These are phyloP conservation scores for Argentina anserina DNA, from an alignment of 306 rosid genomes.

Conservation along the genomic window DNA sequence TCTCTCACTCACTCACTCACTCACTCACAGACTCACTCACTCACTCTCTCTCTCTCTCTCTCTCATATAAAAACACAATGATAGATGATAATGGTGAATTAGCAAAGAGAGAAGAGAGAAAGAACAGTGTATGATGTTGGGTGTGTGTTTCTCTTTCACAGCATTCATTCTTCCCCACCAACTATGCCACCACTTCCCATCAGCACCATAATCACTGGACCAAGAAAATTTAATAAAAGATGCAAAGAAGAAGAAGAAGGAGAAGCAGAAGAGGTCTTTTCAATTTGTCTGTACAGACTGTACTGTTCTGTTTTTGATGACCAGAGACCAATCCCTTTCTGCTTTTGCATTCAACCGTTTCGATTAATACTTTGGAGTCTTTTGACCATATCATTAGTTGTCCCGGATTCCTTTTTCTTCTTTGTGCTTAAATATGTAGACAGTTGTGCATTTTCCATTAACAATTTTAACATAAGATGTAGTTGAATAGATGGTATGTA, in stretches of 20 bases:
- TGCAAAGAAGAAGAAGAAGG: neutral
- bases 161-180: conserved; percentile 83
- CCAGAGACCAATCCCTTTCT: neutral
- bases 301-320: conserved; percentile 13
- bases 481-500: neutral
- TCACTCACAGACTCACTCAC: too few relatives aligned
- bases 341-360: conserved; percentile 39
- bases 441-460: neutral
- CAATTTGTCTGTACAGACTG: conserved; percentile 40
- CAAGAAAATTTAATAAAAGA: conserved; percentile 15
- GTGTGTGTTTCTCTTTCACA: conserved; percentile 33
- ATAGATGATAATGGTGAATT: conserved; percentile 14
- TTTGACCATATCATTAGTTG: conserved; percentile 8
- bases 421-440: neutral
- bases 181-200: conserved; percentile 39
- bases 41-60: neutral
- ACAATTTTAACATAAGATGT: neutral
- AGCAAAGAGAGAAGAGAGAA: neutral
- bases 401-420: neutral
- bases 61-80: conserved; percentile 6
- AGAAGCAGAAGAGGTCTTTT: conserved; percentile 14
- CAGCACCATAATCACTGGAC: conserved; percentile 29
- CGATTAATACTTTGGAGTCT: conserved; percentile 31
- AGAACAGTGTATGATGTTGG: conserved; percentile 34
- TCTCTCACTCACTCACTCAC: neutral